Evolutionary conservation across 352 stramenopile genomes (phyloP).

Genomic region (Plasmopara viticola): DNA sequence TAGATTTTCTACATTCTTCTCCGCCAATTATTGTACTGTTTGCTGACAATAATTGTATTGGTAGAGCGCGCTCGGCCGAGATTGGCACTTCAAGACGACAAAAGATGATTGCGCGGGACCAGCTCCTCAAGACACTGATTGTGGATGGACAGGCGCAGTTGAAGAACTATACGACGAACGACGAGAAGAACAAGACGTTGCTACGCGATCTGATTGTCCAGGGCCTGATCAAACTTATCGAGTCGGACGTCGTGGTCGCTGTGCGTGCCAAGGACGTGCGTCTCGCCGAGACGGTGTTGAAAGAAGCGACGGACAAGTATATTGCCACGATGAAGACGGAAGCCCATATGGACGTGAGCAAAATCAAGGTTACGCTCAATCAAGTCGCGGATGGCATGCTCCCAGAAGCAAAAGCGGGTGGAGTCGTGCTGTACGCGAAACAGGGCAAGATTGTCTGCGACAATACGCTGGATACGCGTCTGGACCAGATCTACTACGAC

Average conservation of each 20-base stretch:
- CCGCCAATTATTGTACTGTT: too few species aligned
- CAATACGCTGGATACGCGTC: conserved; percentile 93
- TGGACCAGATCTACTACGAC: conserved; percentile 80
- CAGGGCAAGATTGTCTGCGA: conserved; percentile 96
- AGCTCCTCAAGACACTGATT: conserved; percentile 84
- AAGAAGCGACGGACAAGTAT: conserved; percentile 82
- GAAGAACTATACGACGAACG: conserved; percentile 44
- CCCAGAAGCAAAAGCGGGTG: conserved; percentile 67
- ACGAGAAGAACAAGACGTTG: conserved; percentile 90
- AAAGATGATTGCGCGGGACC: conserved; percentile 94
- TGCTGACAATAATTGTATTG: not conserved
- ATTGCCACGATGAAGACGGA: conserved; percentile 84
- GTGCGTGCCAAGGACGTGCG: conserved; percentile 89
- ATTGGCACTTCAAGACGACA: conserved; percentile 93
- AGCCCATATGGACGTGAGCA: conserved; percentile 87
- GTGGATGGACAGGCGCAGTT: conserved; percentile 53
- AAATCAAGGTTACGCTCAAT: conserved; percentile 89
- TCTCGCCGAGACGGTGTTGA: conserved; percentile 82
- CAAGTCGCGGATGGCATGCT: conserved; percentile 80
- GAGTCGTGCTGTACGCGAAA: conserved; percentile 81
- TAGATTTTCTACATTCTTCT: not conserved
- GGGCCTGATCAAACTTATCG: conserved; percentile 97
- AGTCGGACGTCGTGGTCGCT: conserved; percentile 91
- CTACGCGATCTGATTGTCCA: conserved; percentile 97
- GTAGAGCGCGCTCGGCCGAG: conserved; percentile 85